Evolutionary conservation across 1,284 basidiomycete genomes (phyloP), one percentile per base, ranked within the genome.

Genomic region (Rhodotorula mucilaginosa): DNA sequence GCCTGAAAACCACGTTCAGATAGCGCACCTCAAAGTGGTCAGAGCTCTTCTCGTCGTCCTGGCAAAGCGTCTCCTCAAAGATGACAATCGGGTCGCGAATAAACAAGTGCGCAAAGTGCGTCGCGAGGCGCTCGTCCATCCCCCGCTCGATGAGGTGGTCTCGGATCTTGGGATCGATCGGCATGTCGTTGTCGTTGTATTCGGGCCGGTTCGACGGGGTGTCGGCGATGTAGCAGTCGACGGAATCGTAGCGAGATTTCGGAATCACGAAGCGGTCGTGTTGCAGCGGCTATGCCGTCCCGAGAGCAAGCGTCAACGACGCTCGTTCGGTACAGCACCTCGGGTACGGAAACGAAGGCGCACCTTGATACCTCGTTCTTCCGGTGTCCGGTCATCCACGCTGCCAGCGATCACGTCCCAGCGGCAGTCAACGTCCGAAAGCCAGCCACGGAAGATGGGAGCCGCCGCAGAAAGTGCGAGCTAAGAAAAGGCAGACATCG

Each of bases 391-490:
- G 82, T 99, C 97, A 80, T 99, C 97, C 0, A 99, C 95, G 75
- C 92, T 92, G 12, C 90, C 96, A 7, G 96, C 91, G 76, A 99
- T 97, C 29, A 99, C 96, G 80, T 97, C 93, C 97, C 97, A 99
- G 39, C 97, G 88, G 79, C 92, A 95, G 82, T 99, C 97, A 4
- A 98, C 94, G 79, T 99, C 96, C 46, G 96, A 89, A 57, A 99
- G 86, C 80, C 93, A 91, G 18, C 97, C 97, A 69, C 96, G 87
- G 87, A 92, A 99, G 12, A 93, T 86, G 2, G 97, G 97, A 75
- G 93, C 93, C 4, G 93, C 92, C 29, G 96, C 97, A 0, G 92
- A 94, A 78, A 99, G 83, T 0, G 97, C 97, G 65, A 99, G 84
- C 93, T 95, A 66, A 6, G 31, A 10, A 19, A 23, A 0, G 23